Evolutionary conservation across 2,329 filamentous ascomycete genomes (phyloP).

Genomic region (Penicillium sp.): DNA sequence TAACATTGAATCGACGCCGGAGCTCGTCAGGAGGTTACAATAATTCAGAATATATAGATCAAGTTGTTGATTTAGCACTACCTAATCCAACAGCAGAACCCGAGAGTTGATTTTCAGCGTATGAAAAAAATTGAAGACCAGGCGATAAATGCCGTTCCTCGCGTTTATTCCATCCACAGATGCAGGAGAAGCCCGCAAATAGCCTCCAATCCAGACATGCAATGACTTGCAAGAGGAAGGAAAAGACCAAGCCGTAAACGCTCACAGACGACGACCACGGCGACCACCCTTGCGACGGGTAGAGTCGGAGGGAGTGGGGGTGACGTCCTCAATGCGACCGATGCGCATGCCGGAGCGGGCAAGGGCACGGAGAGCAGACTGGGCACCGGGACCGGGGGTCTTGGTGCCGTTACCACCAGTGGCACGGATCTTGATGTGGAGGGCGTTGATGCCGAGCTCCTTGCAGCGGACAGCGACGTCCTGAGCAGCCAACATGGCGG

Average conservation of each 20-base stretch:
- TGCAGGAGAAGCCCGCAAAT: constrained; percentile 35
- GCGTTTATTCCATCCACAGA: constrained; percentile 52
- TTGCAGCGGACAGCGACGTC: constrained; percentile 91
- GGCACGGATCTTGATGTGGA: constrained; percentile 99
- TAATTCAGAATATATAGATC: constrained; percentile 14
- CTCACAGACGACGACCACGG: constrained; percentile 99
- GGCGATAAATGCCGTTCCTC: constrained; percentile 53
- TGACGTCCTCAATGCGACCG: constrained; percentile 98
- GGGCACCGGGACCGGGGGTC: constrained; percentile 97
- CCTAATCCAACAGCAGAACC: constrained; percentile 23
- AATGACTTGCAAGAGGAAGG: constrained; percentile 28
- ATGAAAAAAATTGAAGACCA: constrained; percentile 50
- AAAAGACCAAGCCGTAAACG: constrained; percentile 39
- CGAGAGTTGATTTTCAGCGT: constrained; percentile 31
- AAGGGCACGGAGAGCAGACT: constrained; percentile 97
- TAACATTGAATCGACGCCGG: no score
- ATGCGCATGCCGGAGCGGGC: constrained; percentile 99
- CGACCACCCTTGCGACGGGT: constrained; percentile 99
- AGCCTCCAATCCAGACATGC: constrained; percentile 35
- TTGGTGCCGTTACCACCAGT: constrained; percentile 99
- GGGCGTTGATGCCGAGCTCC: constrained; percentile 83
- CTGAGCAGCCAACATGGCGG: constrained; percentile 99
- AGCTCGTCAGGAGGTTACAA: not conserved
- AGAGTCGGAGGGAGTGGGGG: constrained; percentile 97
- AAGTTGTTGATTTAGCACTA: constrained; percentile 27